Conservation (phyloP, 768 basidiomycete genomes). For the Royoungia palumana region DNA sequence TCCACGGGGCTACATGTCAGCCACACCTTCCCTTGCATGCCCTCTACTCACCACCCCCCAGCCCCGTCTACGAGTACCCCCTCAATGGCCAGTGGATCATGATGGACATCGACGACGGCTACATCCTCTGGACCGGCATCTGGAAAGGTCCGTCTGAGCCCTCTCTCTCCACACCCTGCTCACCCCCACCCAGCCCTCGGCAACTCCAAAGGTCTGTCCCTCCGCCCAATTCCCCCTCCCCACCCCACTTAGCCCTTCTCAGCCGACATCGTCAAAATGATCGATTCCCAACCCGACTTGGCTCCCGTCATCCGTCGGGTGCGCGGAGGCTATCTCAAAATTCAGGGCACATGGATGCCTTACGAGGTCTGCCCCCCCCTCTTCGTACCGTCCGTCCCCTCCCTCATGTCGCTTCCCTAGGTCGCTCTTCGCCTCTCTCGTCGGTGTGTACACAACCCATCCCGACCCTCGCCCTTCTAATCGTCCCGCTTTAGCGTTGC, state of each 20-base stretch:
- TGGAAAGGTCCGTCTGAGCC: conserved; percentile 70
- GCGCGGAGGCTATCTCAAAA: conserved; percentile 85
- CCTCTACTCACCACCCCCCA: conserved; percentile 18
- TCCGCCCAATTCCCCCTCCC: conserved; percentile 5
- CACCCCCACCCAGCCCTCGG: conserved; percentile 57
- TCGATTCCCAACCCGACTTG: conserved; percentile 87
- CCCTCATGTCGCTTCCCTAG: conserved; percentile 39
- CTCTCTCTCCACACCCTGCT: not conserved
- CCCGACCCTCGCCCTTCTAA: conserved; percentile 9
- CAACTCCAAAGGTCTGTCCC: conserved; percentile 73
- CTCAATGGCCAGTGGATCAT: conserved; percentile 91
- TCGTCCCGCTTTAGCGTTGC: conserved; percentile 57
- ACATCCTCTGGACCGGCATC: conserved; percentile 89
- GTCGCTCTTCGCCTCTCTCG: conserved; percentile 77
- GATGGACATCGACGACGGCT: conserved; percentile 94
- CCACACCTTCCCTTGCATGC: conserved; percentile 2
- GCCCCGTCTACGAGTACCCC: conserved; percentile 88
- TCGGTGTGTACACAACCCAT: conserved; percentile 49
- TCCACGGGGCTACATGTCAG: conserved; percentile 84
- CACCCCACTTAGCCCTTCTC: conserved; percentile 19
- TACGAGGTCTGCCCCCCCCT: conserved; percentile 58
- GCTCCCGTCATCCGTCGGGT: conserved; percentile 80
- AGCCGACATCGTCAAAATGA: conserved; percentile 93
- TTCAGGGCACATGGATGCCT: conserved; percentile 94
- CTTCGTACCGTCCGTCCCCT: conserved; percentile 7